A percentile compares a stretch with the other conserved stretches of the same genome.
These are phyloP conservation scores for Daedalea quercina DNA, from an alignment of 768 basidiomycete species.

Conservation along the genomic window DNA sequence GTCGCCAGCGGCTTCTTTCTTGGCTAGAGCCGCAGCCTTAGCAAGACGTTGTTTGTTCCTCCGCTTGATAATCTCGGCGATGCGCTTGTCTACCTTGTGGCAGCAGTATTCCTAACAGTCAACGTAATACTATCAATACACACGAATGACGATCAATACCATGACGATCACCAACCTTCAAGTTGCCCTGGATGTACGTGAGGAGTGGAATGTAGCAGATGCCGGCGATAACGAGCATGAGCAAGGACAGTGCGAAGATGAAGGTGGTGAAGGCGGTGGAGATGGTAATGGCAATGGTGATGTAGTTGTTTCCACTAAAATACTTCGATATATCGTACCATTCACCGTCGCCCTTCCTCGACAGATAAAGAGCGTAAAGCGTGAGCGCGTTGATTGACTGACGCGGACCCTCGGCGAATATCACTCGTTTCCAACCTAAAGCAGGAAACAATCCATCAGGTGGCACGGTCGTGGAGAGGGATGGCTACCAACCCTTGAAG, in stretches of 20 bases:
- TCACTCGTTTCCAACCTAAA: constrained; percentile 78
- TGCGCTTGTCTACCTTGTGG: constrained; percentile 99
- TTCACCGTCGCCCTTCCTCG: constrained; percentile 39
- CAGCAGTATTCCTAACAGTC: constrained; percentile 83
- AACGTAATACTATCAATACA: constrained; percentile 6
- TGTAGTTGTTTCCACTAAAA: constrained; percentile 59
- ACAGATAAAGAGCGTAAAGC: constrained; percentile 84
- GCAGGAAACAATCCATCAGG: neutral
- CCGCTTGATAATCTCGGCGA: constrained; percentile 87
- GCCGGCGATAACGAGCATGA: constrained; percentile 78
- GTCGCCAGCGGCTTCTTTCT: constrained; percentile 89
- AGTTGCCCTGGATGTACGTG: constrained; percentile 92
- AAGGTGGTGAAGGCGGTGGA: constrained; percentile 87
- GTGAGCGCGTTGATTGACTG: constrained; percentile 97
- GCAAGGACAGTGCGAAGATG: constrained; percentile 78
- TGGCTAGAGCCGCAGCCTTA: constrained; percentile 74
- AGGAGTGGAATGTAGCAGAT: constrained; percentile 91
- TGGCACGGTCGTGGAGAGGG: neutral
- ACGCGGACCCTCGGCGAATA: constrained; percentile 92
- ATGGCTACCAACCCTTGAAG: constrained; percentile 77
- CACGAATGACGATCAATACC: constrained; percentile 1
- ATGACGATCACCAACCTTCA: constrained; percentile 58
- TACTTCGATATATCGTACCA: constrained; percentile 77
- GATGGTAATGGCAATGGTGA: constrained; percentile 79
- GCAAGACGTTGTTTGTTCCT: constrained; percentile 81